These are phyloP conservation scores for Batkoa obscura DNA, from an alignment of 371 early-diverging fungal genomes.

Conservation along the genomic window DNA sequence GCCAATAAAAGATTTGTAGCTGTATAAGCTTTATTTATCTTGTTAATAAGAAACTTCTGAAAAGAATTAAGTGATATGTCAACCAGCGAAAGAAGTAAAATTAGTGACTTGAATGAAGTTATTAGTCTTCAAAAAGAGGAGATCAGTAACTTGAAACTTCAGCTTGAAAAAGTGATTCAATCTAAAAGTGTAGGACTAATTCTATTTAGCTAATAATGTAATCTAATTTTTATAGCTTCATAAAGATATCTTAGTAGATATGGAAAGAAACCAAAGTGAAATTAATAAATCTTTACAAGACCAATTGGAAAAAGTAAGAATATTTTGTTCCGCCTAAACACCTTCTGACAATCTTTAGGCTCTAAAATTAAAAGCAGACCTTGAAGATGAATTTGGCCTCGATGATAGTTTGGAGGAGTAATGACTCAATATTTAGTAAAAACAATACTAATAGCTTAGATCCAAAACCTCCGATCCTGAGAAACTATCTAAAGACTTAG, in stretches of 20 bases:
- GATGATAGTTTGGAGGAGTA: too few relatives aligned
- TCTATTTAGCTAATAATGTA: background rate
- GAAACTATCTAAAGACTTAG: conserved; percentile 1
- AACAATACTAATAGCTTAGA: too few relatives aligned
- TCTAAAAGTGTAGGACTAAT: background rate
- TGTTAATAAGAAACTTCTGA: too few relatives aligned
- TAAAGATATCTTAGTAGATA: background rate
- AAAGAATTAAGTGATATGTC: too few relatives aligned
- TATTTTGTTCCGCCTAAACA: background rate
- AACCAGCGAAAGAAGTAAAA: too few relatives aligned
- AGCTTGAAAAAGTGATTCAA: background rate
- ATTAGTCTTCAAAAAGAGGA: too few relatives aligned
- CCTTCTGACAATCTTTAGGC: background rate
- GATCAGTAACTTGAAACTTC: background rate
- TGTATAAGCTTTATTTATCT: too few relatives aligned
- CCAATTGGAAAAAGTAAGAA: background rate
- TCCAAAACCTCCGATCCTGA: too few relatives aligned
- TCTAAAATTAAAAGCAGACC: background rate
- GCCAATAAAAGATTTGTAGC: too few relatives aligned
- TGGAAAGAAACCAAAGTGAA: background rate
- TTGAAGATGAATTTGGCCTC: background rate
- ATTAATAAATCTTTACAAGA: conserved; percentile 1
- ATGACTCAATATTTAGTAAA: too few relatives aligned
- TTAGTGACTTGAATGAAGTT: too few relatives aligned
- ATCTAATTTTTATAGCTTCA: background rate